These are phyloP conservation scores for Mortierella sp. DNA, from an alignment of 371 early-diverging fungal genomes.

Conservation along the genomic window DNA sequence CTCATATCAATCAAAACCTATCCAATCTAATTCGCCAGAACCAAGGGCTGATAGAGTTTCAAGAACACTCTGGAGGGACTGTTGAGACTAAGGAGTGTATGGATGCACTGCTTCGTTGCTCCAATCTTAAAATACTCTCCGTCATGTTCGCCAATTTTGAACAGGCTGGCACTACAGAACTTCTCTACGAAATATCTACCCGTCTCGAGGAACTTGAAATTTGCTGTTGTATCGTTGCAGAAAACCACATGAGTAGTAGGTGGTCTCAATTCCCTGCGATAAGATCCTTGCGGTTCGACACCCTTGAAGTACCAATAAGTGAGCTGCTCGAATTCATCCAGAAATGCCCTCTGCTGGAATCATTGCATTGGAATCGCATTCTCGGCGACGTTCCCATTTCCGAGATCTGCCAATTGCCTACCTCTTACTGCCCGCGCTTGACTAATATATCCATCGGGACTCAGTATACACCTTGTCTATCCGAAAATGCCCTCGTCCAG, in stretches of 20 bases:
- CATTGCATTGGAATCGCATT: background rate
- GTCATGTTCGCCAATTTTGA: background rate
- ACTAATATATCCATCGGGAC: background rate
- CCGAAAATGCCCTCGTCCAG: conserved; percentile 1
- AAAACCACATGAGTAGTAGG: background rate
- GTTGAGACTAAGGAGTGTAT: background rate
- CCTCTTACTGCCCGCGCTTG: background rate
- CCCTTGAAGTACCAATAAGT: background rate
- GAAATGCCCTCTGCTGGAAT: background rate
- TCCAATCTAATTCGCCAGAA: background rate
- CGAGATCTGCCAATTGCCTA: background rate
- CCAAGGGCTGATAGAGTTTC: background rate
- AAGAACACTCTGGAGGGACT: background rate
- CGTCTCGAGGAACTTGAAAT: background rate
- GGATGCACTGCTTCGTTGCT: background rate
- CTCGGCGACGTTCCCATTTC: background rate
- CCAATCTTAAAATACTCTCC: background rate
- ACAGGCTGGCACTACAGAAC: background rate
- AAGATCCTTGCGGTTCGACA: background rate
- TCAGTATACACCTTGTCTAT: background rate
- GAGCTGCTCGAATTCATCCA: background rate
- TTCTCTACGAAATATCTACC: background rate
- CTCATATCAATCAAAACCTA: background rate
- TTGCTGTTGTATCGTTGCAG: background rate
- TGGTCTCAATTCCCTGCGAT: background rate